Percentiles rank a stretch among this genome's conserved stretches.
Conservation (phyloP, 352 stramenopile species). For the Phytophthora hibernalis region DNA sequence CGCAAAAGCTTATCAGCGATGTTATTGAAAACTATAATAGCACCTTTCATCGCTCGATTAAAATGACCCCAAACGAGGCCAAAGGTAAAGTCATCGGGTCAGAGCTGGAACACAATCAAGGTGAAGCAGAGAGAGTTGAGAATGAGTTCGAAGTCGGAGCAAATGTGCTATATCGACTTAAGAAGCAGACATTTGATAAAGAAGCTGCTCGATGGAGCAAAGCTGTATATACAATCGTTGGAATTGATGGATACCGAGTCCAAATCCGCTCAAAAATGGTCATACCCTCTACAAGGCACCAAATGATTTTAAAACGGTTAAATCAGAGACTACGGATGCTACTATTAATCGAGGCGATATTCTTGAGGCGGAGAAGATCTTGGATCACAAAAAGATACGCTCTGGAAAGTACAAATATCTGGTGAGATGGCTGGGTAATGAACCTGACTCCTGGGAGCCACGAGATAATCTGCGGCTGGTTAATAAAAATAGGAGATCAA, state of each 20-base stretch:
- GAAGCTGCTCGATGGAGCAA: too few relatives aligned
- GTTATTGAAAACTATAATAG: slow-evolving; percentile 24
- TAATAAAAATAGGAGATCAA: slow-evolving; percentile 5
- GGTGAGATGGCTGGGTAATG: slow-evolving; percentile 2
- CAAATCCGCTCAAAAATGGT: too few relatives aligned
- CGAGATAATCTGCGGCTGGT: slow-evolving; percentile 14
- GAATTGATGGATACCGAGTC: too few relatives aligned
- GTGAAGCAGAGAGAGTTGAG: slow-evolving; percentile 9
- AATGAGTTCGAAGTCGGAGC: neutral
- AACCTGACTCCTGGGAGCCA: slow-evolving; percentile 1
- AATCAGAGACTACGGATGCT: too few relatives aligned
- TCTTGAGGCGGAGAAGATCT: neutral
- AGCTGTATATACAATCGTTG: neutral
- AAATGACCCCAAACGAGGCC: slow-evolving; percentile 27
- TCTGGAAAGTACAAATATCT: too few relatives aligned
- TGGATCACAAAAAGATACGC: too few relatives aligned
- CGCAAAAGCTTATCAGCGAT: slow-evolving; percentile 31
- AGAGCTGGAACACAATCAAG: slow-evolving; percentile 35
- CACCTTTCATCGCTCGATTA: slow-evolving; percentile 21
- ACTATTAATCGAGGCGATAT: neutral
- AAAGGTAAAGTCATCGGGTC: slow-evolving; percentile 32
- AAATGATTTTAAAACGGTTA: too few relatives aligned
- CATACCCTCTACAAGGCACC: too few relatives aligned
- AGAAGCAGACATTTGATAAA: neutral
- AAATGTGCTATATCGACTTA: neutral